A percentile compares a stretch with the other conserved stretches of the same genome.
phyloP scores from a whole-genome alignment of 345 rosid species.

The Ceriops zippeliana region DNA sequence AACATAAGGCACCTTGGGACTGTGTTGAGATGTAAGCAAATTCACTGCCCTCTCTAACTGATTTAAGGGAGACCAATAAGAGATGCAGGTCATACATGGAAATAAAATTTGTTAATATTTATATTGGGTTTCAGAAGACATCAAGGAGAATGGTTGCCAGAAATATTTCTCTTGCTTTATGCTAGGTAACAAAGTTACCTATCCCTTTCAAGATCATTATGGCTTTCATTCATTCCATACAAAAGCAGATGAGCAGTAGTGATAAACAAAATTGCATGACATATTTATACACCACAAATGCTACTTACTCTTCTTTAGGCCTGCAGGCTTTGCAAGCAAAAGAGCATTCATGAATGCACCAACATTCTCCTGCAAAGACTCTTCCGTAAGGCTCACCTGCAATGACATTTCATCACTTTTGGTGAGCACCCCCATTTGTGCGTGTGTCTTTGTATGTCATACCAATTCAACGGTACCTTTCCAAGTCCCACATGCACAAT shows the following conservation, averaged over 20 bases:
- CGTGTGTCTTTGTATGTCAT: not conserved
- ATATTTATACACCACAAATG: constrained; percentile 4
- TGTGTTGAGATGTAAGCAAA: not conserved
- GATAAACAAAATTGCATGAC: not conserved
- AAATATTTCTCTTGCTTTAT: too few relatives aligned
- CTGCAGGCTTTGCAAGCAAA: constrained; percentile 87
- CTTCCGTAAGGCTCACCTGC: constrained; percentile 74
- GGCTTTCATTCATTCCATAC: too few relatives aligned
- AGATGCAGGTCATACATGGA: too few relatives aligned
- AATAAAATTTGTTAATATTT: too few relatives aligned
- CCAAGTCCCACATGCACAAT: constrained; percentile 92
- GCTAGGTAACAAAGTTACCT: too few relatives aligned
- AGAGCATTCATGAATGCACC: constrained; percentile 94
- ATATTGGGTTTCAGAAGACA: too few relatives aligned
- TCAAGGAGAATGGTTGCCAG: too few relatives aligned
- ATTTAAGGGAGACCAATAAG: not conserved
- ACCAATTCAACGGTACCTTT: constrained; percentile 47
- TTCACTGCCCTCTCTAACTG: not conserved
- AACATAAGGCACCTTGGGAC: not conserved
- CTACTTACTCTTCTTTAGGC: constrained; percentile 84
- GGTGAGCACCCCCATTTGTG: not conserved
- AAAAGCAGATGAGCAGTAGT: too few relatives aligned
- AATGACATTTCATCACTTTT: constrained; percentile 1
- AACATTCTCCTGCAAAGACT: constrained; percentile 67
- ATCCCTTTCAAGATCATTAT: too few relatives aligned